Evolutionary conservation across 129 eudicot genomes (phyloP), one percentile per base, ranked within the genome.

Genomic region (Logfia minima): DNA sequence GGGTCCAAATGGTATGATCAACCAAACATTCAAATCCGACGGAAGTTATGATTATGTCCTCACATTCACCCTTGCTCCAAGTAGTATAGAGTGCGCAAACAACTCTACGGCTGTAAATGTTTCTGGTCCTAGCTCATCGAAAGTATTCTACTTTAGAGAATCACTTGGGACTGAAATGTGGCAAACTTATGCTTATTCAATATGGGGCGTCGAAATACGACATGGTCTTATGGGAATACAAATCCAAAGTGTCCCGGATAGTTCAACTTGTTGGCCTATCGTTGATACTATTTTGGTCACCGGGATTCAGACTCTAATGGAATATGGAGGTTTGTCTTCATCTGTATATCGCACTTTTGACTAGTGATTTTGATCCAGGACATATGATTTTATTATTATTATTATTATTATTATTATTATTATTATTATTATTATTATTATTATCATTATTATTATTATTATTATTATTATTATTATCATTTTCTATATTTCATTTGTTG

Each of bases 1-100:
- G 68, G 87, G 89, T 62, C 82, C 76, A 51, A 69, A 77, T 17
- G 86, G 86, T 35, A 83, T 14, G 75, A 83, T 86, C 70, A 76
- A 83, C 62, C 89, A 86, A 48, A 83, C 84, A 51, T 71, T 86
- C 45, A 62, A 24, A 35, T 59, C 83, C 13, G 62, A 64, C 7
- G 83, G 72, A 35, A 79, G 51, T 16, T 66, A 66, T 4, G 59
- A 75, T 18, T 76, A 76, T 61, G 73, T 83, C 21, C 83, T 86
- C 62, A 86, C 82, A 26, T 86, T 86, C 79, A 86, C 80, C 6
- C 70, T 86, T 61, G 80, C 85, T 51, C 71, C 86, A 24, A 32
- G 37, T 9, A 7, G 35, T 17, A 24, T 32, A 4, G 28, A 70
- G 23, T 85, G 86, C 34, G 78, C 67, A 7, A 71, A 79, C 37